These are phyloP conservation scores for Glutinoglossum americanum DNA, from an alignment of 495 filamentous ascomycete genomes.

Conservation along the genomic window DNA sequence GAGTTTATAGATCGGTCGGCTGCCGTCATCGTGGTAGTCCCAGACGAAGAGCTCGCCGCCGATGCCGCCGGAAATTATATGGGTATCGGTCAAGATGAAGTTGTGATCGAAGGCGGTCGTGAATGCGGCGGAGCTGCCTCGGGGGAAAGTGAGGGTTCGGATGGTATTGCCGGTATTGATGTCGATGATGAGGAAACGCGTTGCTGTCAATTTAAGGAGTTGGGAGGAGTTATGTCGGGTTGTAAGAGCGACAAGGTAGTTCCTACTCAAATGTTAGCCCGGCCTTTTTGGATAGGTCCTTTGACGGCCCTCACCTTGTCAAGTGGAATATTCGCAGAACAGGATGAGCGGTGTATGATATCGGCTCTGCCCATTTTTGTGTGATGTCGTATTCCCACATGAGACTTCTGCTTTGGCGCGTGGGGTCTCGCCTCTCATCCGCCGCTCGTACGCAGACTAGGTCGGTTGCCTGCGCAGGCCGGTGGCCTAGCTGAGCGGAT, in stretches of 20 bases:
- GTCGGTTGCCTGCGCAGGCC: constrained; percentile 4
- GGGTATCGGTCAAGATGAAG: constrained; percentile 14
- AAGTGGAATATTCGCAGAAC: constrained; percentile 16
- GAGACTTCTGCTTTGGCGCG: constrained; percentile 7
- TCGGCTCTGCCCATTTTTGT: constrained; percentile 10
- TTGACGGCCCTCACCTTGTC: constrained; percentile 8
- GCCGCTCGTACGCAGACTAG: constrained; percentile 7
- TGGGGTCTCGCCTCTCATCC: constrained; percentile 3
- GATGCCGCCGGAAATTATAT: constrained; percentile 14
- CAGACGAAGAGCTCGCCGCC: constrained; percentile 15
- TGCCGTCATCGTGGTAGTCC: constrained; percentile 8
- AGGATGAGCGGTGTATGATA: constrained; percentile 10
- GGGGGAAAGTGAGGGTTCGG: constrained; percentile 2
- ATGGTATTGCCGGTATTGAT: constrained; percentile 12
- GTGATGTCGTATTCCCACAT: constrained; percentile 14
- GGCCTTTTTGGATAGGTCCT: neutral
- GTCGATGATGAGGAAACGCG: constrained; percentile 12
- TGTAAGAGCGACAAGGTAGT: constrained; percentile 13
- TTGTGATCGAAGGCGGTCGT: constrained; percentile 14
- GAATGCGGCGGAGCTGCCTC: constrained; percentile 7
- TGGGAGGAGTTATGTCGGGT: constrained; percentile 10
- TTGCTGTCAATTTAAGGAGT: constrained; percentile 13
- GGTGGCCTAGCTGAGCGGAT: neutral
- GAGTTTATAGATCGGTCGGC: constrained; percentile 11
- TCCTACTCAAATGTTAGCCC: constrained; percentile 5